phyloP scores from a whole-genome alignment of 1,284 basidiomycete genomes.

The Malassezia psittaci region DNA sequence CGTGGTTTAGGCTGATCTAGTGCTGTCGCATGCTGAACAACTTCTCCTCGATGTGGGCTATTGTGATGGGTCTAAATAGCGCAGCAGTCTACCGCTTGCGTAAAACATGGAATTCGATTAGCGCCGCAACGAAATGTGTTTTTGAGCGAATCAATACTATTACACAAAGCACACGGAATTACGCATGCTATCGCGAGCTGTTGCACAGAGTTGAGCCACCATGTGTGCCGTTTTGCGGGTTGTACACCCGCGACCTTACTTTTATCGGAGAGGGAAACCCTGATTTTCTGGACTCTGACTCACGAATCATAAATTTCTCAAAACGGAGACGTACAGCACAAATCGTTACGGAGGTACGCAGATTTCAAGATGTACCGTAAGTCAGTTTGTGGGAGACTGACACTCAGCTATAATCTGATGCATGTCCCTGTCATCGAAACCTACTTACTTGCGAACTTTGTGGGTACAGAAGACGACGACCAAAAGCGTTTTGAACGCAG shows the following conservation, averaged over 20 bases:
- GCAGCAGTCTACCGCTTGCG: slow-evolving; percentile 84
- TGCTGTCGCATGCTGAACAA: slow-evolving; percentile 82
- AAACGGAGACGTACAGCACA: slow-evolving; percentile 88
- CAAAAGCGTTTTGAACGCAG: slow-evolving; percentile 62
- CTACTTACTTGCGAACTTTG: slow-evolving; percentile 69
- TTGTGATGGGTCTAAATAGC: slow-evolving; percentile 87
- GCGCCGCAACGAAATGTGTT: slow-evolving; percentile 51
- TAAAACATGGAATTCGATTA: slow-evolving; percentile 87
- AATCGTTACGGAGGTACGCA: slow-evolving; percentile 88
- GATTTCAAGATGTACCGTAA: slow-evolving; percentile 73
- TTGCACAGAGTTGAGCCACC: slow-evolving; percentile 79
- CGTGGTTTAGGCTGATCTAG: not conserved
- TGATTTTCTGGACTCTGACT: slow-evolving; percentile 60
- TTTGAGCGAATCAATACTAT: slow-evolving; percentile 65
- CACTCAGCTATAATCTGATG: slow-evolving; percentile 57
- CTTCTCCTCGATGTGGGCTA: slow-evolving; percentile 89
- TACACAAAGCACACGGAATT: slow-evolving; percentile 82
- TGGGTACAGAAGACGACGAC: slow-evolving; percentile 25
- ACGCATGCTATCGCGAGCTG: slow-evolving; percentile 76
- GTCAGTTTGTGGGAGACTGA: not conserved
- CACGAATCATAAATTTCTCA: slow-evolving; percentile 75
- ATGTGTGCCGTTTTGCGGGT: slow-evolving; percentile 89
- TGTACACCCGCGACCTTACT: slow-evolving; percentile 87
- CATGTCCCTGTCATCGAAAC: slow-evolving; percentile 60
- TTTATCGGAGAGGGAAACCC: slow-evolving; percentile 98